These are phyloP conservation scores for Epichloe brachyelytri DNA, from an alignment of 2,329 filamentous ascomycete species.

Conservation along the genomic window DNA sequence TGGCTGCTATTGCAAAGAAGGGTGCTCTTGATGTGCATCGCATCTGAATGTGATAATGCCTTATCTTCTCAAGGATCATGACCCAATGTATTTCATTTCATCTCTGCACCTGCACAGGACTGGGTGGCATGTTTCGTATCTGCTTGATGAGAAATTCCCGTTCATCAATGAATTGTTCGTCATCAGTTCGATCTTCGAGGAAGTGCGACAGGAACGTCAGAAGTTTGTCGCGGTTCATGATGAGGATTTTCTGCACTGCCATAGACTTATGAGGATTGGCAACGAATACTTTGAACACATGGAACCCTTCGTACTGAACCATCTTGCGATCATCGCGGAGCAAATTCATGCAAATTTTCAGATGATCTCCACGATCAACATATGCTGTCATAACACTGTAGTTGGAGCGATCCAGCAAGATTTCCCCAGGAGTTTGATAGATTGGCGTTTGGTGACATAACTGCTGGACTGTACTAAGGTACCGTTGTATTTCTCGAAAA, in stretches of 20 bases:
- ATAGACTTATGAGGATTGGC: constrained; percentile 98
- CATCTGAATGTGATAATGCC: not conserved
- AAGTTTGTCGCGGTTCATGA: constrained; percentile 90
- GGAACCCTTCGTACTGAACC: constrained; percentile 98
- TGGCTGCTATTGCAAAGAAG: not conserved
- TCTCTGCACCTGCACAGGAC: constrained; percentile 40
- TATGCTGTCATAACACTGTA: constrained; percentile 98
- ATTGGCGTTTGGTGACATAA: constrained; percentile 96
- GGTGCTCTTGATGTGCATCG: not conserved
- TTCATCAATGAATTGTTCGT: constrained; percentile 97
- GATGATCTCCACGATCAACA: constrained; percentile 85
- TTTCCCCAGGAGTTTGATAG: constrained; percentile 91
- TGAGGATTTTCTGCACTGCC: constrained; percentile 85
- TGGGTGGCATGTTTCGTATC: constrained; percentile 57
- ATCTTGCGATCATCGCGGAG: constrained; percentile 92
- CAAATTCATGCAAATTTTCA: constrained; percentile 98
- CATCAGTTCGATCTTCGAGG: constrained; percentile 86
- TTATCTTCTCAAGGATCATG: not conserved
- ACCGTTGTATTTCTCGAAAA: constrained; percentile 84
- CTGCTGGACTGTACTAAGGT: constrained; percentile 81
- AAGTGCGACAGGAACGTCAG: constrained; percentile 83
- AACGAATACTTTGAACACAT: constrained; percentile 99
- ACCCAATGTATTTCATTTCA: constrained; percentile 9
- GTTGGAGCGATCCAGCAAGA: constrained; percentile 86
- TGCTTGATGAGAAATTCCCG: constrained; percentile 94